Evolutionary conservation across 2,329 filamentous ascomycete genomes (phyloP).

Genomic region (Truncatella angustata): DNA sequence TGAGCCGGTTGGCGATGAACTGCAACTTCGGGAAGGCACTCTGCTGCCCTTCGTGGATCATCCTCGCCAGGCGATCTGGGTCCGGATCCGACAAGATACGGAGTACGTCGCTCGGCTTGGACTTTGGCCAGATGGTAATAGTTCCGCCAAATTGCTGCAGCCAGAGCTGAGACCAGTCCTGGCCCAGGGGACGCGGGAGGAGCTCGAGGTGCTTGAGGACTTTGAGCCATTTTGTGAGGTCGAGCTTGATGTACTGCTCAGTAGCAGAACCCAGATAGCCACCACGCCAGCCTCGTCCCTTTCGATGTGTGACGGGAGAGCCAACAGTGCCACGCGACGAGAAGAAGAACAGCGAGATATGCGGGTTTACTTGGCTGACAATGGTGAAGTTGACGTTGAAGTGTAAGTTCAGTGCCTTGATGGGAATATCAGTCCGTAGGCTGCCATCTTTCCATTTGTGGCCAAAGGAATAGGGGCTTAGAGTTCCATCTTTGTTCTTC

Average conservation of each 20-base stretch:
- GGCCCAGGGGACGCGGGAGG: constrained; percentile 82
- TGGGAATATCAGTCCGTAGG: constrained; percentile 88
- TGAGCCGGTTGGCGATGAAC: constrained; percentile 84
- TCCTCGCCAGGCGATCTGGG: constrained; percentile 70
- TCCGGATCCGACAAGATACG: constrained; percentile 85
- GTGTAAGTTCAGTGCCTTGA: constrained; percentile 90
- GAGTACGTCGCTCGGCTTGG: constrained; percentile 73
- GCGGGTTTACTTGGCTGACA: constrained; percentile 85
- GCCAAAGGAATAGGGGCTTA: constrained; percentile 91
- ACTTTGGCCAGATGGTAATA: constrained; percentile 94
- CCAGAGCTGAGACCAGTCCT: constrained; percentile 97
- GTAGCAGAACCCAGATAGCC: constrained; percentile 89
- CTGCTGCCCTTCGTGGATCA: constrained; percentile 89
- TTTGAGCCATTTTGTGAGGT: constrained; percentile 96
- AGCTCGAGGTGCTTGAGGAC: constrained; percentile 91
- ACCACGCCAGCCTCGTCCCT: constrained; percentile 91
- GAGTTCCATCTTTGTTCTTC: constrained; percentile 72
- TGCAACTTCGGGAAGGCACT: constrained; percentile 88
- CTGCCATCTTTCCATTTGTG: constrained; percentile 99
- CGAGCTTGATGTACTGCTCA: constrained; percentile 94
- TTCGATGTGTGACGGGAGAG: constrained; percentile 88
- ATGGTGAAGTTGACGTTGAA: constrained; percentile 99
- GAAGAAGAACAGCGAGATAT: constrained; percentile 99
- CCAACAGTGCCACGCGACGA: constrained; percentile 89
- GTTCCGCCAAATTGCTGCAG: constrained; percentile 92